Evolutionary conservation across 106 monocot genomes (phyloP).

Genomic region (Allium cepa): DNA sequence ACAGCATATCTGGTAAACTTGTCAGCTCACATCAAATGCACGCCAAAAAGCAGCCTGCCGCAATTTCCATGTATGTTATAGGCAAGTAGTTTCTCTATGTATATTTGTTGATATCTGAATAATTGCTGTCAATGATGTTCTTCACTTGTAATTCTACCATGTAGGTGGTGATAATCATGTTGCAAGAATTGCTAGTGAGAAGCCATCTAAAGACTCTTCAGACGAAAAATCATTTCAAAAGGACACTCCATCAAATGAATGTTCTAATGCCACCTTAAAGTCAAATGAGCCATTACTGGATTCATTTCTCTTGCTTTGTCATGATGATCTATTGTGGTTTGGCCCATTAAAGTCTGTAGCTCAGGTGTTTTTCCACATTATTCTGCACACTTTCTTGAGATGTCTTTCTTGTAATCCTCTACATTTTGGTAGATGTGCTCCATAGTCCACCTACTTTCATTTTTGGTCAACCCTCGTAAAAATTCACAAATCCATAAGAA

Average conservation of each 20-base stretch:
- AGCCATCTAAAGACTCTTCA: conserved; percentile 7
- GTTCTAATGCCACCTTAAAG: conserved; percentile 14
- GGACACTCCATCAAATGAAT: conserved; percentile 15
- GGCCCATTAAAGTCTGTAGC: conserved; percentile 55
- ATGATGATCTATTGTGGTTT: conserved; percentile 47
- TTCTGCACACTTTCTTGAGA: too few species aligned
- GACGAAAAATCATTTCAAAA: conserved; percentile 17
- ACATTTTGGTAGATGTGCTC: too few species aligned
- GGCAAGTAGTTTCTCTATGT: conserved; percentile 51
- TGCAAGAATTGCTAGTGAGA: conserved; percentile 12
- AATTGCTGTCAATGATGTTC: too few species aligned
- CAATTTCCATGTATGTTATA: conserved; percentile 89
- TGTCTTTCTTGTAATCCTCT: too few species aligned
- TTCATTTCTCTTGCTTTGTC: conserved; percentile 67
- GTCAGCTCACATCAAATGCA: conserved; percentile 28
- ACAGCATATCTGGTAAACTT: conserved; percentile 48
- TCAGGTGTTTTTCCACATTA: conserved; percentile 28
- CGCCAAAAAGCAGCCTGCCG: conserved; percentile 42
- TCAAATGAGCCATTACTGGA: conserved; percentile 22
- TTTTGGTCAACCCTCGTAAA: too few species aligned
- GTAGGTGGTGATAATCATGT: conserved; percentile 22
- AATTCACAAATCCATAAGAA: too few species aligned
- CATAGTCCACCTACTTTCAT: too few species aligned
- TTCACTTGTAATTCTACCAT: not conserved
- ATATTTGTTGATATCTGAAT: too few species aligned